Base-by-base conservation (phyloP, 1,139 yeast genomes). In the Eremothecium sinecaudum region DNA sequence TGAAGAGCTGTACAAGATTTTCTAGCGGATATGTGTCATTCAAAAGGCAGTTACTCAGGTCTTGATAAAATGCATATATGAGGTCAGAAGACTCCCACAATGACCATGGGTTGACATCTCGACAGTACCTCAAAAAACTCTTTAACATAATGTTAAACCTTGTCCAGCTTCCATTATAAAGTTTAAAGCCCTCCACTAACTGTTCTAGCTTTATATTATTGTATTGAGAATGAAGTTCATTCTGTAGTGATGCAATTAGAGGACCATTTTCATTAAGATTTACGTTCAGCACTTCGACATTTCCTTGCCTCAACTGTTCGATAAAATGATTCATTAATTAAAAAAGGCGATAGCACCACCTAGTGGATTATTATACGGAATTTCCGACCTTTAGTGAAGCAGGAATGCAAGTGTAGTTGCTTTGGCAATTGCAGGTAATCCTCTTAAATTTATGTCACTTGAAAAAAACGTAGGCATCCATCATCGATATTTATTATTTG, bases 51-150 rank as follows among this genome's bases (percentile, higher is more conserved):
- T 48, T 53, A 26, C 42, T 48, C 26, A 56, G 33, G 34, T 49
- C 50, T 26, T 50, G 46, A 33, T 53, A 54, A 34, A 42, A 51
- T 20, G 47, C 43, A 32, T 53, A 51, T 13, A 56, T 43, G 18
- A 52, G 30, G 32, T 53, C 59, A 24, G 48, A 45, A 31, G 56
- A 53, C 11, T 45, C 46, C 51, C 53, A 50, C 12, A 42, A 22
- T 1, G 59, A 53, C 58, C 59, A 56, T 4, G 61, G 61, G 34
- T 53, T 44, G 4, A 55, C 44, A 35, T 53, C 56, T 23, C 50
- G 27, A 27, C 57, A 51, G 32, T 40, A 49, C 14, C 42, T 41
- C 18, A 56, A 30, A 40, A 44, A 56, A 1, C 56, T 45, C 1
- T 33, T 38, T 2, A 53, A 37, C 46, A 56, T 42, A 6, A 50